These are phyloP conservation scores for Chaetomium sp. DNA, from an alignment of 2,329 filamentous ascomycete species.

Conservation along the genomic window DNA sequence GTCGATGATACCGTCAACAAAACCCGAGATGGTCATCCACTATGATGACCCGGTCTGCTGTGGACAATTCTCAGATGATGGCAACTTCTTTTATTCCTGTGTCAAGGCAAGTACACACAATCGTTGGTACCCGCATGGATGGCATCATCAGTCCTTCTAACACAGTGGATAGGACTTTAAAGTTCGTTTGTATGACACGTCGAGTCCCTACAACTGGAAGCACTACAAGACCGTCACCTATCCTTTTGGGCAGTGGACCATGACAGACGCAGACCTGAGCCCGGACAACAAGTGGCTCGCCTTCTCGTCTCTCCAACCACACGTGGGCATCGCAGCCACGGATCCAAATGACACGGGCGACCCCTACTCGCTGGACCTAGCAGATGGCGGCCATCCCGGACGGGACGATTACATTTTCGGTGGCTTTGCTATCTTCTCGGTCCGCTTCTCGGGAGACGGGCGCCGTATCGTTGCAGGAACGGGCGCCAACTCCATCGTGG, in stretches of 20 bases:
- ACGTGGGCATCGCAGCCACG: slow-evolving; percentile 84
- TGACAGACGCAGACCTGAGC: slow-evolving; percentile 89
- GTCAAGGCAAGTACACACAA: slow-evolving; percentile 27
- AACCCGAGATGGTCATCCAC: slow-evolving; percentile 84
- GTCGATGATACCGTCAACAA: slow-evolving; percentile 74
- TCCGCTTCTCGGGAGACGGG: slow-evolving; percentile 91
- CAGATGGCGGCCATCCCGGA: slow-evolving; percentile 44
- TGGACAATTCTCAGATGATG: slow-evolving; percentile 94
- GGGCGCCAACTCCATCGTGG: slow-evolving; percentile 74
- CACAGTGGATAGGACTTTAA: slow-evolving; percentile 72
- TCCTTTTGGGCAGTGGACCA: slow-evolving; percentile 89
- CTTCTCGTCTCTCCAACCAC: slow-evolving; percentile 83
- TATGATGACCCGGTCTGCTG: slow-evolving; percentile 87
- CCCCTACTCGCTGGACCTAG: slow-evolving; percentile 76
- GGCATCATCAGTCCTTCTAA: neutral
- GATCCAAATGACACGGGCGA: slow-evolving; percentile 81
- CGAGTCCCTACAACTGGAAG: slow-evolving; percentile 91
- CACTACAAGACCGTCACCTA: slow-evolving; percentile 91
- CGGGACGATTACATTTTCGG: slow-evolving; percentile 34
- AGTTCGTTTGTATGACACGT: slow-evolving; percentile 96
- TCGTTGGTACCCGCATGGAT: neutral
- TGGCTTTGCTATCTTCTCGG: slow-evolving; percentile 76
- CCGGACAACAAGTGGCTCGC: slow-evolving; percentile 91
- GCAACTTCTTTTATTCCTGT: slow-evolving; percentile 79
- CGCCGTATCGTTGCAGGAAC: slow-evolving; percentile 89